Evolutionary conservation across 2,329 filamentous ascomycete genomes (phyloP).

Genomic region (Beauveria pseudobassiana): DNA sequence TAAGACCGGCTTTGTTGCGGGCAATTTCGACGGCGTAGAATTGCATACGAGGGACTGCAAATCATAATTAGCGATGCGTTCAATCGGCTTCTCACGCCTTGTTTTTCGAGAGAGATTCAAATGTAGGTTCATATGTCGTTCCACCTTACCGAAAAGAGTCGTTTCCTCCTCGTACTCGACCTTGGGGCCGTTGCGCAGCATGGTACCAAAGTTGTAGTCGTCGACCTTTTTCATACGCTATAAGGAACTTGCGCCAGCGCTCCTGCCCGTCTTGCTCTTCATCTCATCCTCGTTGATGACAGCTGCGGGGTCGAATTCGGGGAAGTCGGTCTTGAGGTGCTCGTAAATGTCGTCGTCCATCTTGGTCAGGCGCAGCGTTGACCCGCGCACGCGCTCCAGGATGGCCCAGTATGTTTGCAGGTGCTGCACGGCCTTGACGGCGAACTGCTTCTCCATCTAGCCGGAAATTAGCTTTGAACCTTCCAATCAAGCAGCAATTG

Average conservation of each 20-base stretch:
- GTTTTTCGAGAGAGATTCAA: too few species aligned
- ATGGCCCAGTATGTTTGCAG: conserved; percentile 97
- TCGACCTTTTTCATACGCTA: conserved; percentile 88
- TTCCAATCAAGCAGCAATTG: background rate
- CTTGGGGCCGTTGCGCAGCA: conserved; percentile 72
- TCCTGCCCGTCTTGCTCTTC: conserved; percentile 95
- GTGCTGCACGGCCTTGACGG: conserved; percentile 94
- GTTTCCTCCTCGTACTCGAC: conserved; percentile 81
- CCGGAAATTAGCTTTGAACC: background rate
- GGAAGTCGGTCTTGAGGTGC: conserved; percentile 81
- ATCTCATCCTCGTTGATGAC: conserved; percentile 87
- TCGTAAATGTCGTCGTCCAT: conserved; percentile 91
- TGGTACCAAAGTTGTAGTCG: conserved; percentile 97
- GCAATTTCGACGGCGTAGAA: conserved; percentile 49
- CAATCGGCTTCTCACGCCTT: background rate
- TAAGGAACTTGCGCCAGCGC: conserved; percentile 90
- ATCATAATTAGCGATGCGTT: background rate
- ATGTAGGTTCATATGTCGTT: conserved; percentile 8
- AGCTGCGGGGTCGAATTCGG: conserved; percentile 77
- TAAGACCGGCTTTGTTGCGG: conserved; percentile 78
- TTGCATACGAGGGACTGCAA: conserved; percentile 46
- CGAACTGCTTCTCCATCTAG: conserved; percentile 99
- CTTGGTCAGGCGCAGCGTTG: conserved; percentile 83
- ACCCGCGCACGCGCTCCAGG: conserved; percentile 83
- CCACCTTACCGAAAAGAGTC: conserved; percentile 74